These are phyloP conservation scores for Amylocystis lapponica DNA, from an alignment of 768 basidiomycete genomes.

Conservation along the genomic window DNA sequence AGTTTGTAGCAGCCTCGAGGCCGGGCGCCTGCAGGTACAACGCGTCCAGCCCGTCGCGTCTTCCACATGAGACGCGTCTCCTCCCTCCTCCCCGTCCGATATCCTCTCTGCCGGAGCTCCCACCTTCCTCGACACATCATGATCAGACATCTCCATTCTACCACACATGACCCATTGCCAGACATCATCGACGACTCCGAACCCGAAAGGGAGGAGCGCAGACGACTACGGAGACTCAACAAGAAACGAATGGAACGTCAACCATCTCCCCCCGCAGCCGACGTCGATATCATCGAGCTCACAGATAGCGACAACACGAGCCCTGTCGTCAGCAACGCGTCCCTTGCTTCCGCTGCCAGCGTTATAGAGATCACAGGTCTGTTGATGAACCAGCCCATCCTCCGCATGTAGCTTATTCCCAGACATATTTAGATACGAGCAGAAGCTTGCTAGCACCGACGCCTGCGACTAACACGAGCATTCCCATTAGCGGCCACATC, in stretches of 20 bases:
- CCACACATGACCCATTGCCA: neutral
- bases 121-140: too few relatives aligned
- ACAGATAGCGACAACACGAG: conserved; percentile 9
- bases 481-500: too few relatives aligned
- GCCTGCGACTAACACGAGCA: too few relatives aligned
- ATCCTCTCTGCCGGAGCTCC: too few relatives aligned
- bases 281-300: conserved; percentile 15
- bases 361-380: neutral
- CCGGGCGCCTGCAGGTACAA: neutral
- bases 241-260: too few relatives aligned
- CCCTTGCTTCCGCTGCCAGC: neutral
- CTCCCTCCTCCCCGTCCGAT: neutral
- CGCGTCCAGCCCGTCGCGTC: neutral
- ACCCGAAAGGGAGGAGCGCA: conserved; percentile 52
- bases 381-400: too few relatives aligned
- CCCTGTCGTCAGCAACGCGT: neutral
- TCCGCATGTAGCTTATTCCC: too few relatives aligned
- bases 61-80: conserved; percentile 15
- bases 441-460: too few relatives aligned
- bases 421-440: too few relatives aligned
- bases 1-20: neutral
- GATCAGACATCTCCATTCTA: too few relatives aligned
- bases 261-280: too few relatives aligned
- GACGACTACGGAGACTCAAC: conserved; percentile 15
- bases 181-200: conserved; percentile 67